phyloP scores from a whole-genome alignment of 2,329 filamentous ascomycete species.

The Arthrinium puccinioides region DNA sequence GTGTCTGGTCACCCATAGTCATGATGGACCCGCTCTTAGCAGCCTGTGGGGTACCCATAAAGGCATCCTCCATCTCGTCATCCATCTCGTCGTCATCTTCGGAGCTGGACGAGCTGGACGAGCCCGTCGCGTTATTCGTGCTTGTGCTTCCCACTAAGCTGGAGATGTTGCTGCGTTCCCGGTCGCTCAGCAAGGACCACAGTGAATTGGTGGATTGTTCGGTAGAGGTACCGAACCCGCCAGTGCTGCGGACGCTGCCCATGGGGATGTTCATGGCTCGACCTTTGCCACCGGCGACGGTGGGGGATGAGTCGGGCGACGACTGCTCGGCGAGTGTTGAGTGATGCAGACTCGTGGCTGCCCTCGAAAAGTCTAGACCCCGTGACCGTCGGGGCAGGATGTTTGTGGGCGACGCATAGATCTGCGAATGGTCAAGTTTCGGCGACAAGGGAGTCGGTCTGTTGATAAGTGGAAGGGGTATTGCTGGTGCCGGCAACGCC shows the following conservation, averaged over 20 bases:
- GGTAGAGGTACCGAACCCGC: slow-evolving; percentile 41
- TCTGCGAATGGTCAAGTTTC: slow-evolving; percentile 76
- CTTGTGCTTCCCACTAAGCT: slow-evolving; percentile 75
- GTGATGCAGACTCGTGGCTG: slow-evolving; percentile 90
- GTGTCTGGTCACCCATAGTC: slow-evolving; percentile 38
- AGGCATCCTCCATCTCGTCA: slow-evolving; percentile 71
- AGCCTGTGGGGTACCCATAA: slow-evolving; percentile 76
- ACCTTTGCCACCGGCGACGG: slow-evolving; percentile 57
- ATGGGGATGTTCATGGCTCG: slow-evolving; percentile 55
- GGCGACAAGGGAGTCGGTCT: slow-evolving; percentile 67
- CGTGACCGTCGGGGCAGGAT: slow-evolving; percentile 83
- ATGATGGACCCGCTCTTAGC: slow-evolving; percentile 48
- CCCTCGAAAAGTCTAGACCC: slow-evolving; percentile 86
- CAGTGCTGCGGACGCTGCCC: slow-evolving; percentile 27
- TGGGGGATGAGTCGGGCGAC: slow-evolving; percentile 86
- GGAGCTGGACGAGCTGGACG: slow-evolving; percentile 48
- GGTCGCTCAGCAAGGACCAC: slow-evolving; percentile 64
- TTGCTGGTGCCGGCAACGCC: slow-evolving; percentile 21
- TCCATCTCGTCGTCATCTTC: slow-evolving; percentile 66
- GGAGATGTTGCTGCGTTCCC: slow-evolving; percentile 65
- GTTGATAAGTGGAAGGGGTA: slow-evolving; percentile 36
- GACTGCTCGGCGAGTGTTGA: slow-evolving; percentile 85
- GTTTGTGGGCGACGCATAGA: slow-evolving; percentile 80
- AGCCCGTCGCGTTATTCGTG: slow-evolving; percentile 61
- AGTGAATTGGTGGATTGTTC: slow-evolving; percentile 64